Base-by-base conservation (phyloP, 2,329 filamentous ascomycete genomes). In the Penicillium sp. region DNA sequence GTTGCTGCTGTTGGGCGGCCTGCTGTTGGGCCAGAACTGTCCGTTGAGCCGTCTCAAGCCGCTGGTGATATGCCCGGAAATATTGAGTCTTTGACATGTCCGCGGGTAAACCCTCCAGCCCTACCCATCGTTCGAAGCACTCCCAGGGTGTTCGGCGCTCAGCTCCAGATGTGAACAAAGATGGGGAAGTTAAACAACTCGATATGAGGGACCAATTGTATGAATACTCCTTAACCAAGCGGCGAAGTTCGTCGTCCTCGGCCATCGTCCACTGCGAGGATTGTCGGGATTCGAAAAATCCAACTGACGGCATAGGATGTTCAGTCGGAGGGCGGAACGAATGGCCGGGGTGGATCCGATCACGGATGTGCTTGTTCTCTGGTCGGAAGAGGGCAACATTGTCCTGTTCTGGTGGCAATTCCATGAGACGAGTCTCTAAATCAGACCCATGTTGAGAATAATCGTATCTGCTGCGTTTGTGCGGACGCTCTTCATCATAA, bases 171-270 rank as follows among this genome's bases (percentile, higher is more conserved):
- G 86, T 83, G 67, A 91, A 95, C 13, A 87, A 71, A 0, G 91
- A 95, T 48, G 85, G 86, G 14, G 88, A 83, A 1, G 86, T 83
- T 49, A 97, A 78, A 55, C 93, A 87, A 63, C 85, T 90, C 1
- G 92, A 90, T 50, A 97, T 96, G 5, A 99, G 80, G 3, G 92
- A 95, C 94, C 94, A 99, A 66, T 99, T 99, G 78, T 97, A 97
- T 0, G 91, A 91, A 68, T 94, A 96, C 59, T 97, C 91, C 64
- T 91, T 89, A 16, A 97, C 94, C 36, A 96, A 81, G 42, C 82
- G 83, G 50, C 90, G 87, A 6, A 99, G 80, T 72, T 96, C 91
- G 64, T 97, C 92, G 63, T 99, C 94, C 70, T 99, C 94, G 2
- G 88, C 81, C 68, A 86, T 83, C 0, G 91, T 91, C 94, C 94